phyloP scores from a whole-genome alignment of 345 rosid species.

The Melaleuca alternifolia region DNA sequence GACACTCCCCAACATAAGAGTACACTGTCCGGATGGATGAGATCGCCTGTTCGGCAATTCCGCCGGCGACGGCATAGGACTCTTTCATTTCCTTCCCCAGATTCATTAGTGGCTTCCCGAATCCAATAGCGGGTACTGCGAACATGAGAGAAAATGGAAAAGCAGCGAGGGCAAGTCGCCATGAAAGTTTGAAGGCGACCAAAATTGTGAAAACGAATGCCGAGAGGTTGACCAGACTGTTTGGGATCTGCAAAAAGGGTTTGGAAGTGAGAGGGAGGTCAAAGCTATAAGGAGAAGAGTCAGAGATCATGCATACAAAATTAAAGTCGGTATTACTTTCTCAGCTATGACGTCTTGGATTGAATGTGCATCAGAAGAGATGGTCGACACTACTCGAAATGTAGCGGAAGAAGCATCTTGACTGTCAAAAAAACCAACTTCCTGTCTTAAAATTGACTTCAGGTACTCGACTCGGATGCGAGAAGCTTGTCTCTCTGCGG shows the following conservation, averaged over 20 bases:
- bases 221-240: constrained; percentile 20
- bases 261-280: not conserved
- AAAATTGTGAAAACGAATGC: constrained; percentile 23
- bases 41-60: constrained; percentile 43
- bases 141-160: constrained; percentile 39
- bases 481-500: constrained; percentile 44
- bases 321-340: constrained; percentile 12
- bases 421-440: constrained; percentile 39
- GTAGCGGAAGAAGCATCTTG: constrained; percentile 23
- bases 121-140: constrained; percentile 25
- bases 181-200: constrained; percentile 32
- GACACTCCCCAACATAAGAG: constrained; percentile 37
- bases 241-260: constrained; percentile 27
- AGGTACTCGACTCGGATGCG: constrained; percentile 35
- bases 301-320: not conserved
- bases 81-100: constrained; percentile 26
- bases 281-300: not conserved
- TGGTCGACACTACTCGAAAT: constrained; percentile 29
- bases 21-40: constrained; percentile 43
- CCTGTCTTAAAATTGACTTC: constrained; percentile 33
- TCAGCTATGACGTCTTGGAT: constrained; percentile 39
- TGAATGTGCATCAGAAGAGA: constrained; percentile 35
- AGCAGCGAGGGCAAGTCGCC: constrained; percentile 38
- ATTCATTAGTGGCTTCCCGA: constrained; percentile 29
- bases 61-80: constrained; percentile 34